Base-by-base conservation (phyloP, 1,139 yeast species). In the Yamadazyma pseudoaaseri region DNA sequence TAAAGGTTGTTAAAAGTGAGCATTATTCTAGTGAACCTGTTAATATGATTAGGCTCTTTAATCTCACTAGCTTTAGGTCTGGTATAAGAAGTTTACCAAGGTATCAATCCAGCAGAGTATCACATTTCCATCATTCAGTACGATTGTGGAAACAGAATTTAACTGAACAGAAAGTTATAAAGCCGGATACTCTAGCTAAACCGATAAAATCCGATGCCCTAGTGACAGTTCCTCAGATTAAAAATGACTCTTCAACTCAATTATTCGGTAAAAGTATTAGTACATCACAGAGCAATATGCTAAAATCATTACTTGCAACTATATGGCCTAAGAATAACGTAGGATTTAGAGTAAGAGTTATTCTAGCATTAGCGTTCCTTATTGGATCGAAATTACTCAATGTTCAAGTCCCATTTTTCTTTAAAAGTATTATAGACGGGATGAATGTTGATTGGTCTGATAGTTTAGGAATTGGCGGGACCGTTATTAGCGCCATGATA, bases 341-440 rank as follows among this genome's bases (percentile, higher is more conserved):
- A 4, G 72, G 81, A 33, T 87, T 86, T 43, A 84, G 80, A 52
- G 52, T 76, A 24, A 66, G 99, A 30, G 98, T 92, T 0, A 60
- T 84, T 0, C 47, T 84, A 6, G 97, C 98, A 0, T 56, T 92
- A 17, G 51, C 80, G 0, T 60, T 92, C 35, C 70, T 92, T 42
- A 74, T 94, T 5, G 80, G 80, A 0, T 85, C 97, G 18, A 92
- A 92, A 56, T 52, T 92, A 6, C 66, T 92, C 29, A 94, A 90
- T 55, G 96, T 92, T 5, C 96, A 92, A 56, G 98, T 92, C 3
- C 99, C 99, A 0, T 90, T 92, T 52, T 87, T 78, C 58, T 92
- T 92, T 71, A 94, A 92, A 53, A 73, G 76, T 29, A 90, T 89
- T 34, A 81, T 92, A 30, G 98, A 92, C 61, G 77, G 80, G 11